Evolutionary conservation across 2,329 filamentous ascomycete species (phyloP).

Genomic region (Fusarium sp.): DNA sequence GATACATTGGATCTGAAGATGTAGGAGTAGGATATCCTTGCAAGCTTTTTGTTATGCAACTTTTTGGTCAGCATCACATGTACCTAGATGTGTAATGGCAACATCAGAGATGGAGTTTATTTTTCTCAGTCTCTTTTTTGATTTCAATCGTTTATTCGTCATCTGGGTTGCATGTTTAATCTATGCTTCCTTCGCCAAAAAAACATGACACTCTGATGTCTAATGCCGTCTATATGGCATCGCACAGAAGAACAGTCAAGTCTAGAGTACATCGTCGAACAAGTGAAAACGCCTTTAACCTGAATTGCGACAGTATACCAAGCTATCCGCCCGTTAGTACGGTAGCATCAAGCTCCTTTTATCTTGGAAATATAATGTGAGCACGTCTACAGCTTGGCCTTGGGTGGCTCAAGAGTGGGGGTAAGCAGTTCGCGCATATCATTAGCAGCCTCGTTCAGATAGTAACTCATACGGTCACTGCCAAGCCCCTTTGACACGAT

Average conservation of each 20-base stretch:
- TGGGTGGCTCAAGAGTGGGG: constrained; percentile 81
- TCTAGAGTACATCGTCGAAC: constrained; percentile 27
- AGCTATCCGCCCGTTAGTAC: not conserved
- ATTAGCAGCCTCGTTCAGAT: constrained; percentile 90
- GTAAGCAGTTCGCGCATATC: constrained; percentile 90
- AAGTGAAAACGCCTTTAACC: constrained; percentile 4
- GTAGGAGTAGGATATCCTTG: constrained; percentile 38
- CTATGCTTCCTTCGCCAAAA: constrained; percentile 4
- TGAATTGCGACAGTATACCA: not conserved
- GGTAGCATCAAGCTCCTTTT: constrained; percentile 7
- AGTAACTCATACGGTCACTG: constrained; percentile 94
- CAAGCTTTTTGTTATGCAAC: constrained; percentile 4
- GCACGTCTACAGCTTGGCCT: constrained; percentile 82
- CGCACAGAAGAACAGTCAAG: constrained; percentile 12
- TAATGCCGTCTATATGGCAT: constrained; percentile 7
- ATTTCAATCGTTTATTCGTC: constrained; percentile 16
- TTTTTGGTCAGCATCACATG: constrained; percentile 19
- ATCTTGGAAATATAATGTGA: constrained; percentile 5
- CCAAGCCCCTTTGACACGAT: constrained; percentile 94
- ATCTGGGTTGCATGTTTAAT: constrained; percentile 9
- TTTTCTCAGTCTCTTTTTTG: constrained; percentile 6
- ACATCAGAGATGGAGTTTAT: constrained; percentile 6
- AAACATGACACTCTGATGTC: constrained; percentile 14
- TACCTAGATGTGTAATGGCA: constrained; percentile 27
- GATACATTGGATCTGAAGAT: constrained; percentile 35